Base-by-base conservation (phyloP, 1,284 basidiomycete species). In the Sporisorium exsertum region DNA sequence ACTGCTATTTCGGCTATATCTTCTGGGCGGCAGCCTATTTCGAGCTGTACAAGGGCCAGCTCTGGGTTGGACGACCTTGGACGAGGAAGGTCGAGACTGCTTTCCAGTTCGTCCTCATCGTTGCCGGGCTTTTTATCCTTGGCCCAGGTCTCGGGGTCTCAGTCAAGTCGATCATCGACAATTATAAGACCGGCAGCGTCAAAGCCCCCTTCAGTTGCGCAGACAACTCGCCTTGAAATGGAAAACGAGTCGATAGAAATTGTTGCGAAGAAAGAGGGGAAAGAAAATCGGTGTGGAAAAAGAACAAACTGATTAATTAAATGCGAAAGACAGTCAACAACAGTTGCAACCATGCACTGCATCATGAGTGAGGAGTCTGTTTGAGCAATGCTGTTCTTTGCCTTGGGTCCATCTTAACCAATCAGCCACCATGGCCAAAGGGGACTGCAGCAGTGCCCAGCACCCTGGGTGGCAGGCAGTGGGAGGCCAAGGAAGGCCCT, bases 11-110 rank as follows among this genome's bases (percentile, higher is more conserved):
- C 53, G 86, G 86, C 4, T 86, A 82, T 84, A 87, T 88, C 79
- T 87, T 88, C 77, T 88, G 87, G 87, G 83, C 86, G 0, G 78
- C 86, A 7, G 87, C 87, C 26, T 88, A 86, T 72, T 87, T 83
- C 77, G 84, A 86, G 68, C 66, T 88, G 57, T 83, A 87, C 84
- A 65, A 76, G 9, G 84, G 84, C 1, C 77, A 78, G 33, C 65
- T 86, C 1, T 87, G 83, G 65, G 58, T 64, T 2, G 65, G 77
- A 6, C 74, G 72, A 33, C 29, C 43, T 5, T 58, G 79, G 43
- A 35, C 69, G 15, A 67, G 81, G 35, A 83, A 78, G 33, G 13
- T 45, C 27, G 81, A 84, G 66, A 77, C 77, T 3, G 37, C 74
- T 5, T 64, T 87, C 64, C 87, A 87, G 67, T 75, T 86, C 55